Evolutionary conservation across 805 yeast species (phyloP).

Genomic region (Schizosaccharomyces lindneri): DNA sequence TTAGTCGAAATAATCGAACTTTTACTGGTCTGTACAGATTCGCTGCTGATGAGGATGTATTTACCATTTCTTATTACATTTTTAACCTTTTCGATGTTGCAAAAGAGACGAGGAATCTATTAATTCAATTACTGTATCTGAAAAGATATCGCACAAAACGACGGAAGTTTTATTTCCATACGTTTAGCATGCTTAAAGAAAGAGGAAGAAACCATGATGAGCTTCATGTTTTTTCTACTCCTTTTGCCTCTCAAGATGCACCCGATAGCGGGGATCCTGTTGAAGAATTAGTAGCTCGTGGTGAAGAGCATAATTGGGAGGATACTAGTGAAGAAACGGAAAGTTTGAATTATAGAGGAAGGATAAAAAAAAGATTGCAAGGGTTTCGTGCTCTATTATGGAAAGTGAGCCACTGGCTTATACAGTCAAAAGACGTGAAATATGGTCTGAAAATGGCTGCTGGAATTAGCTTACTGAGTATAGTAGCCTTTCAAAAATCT

Average conservation of each 20-base stretch:
- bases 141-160: neutral
- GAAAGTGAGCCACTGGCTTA: neutral
- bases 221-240: neutral
- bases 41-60: neutral
- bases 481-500: neutral
- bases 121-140: neutral
- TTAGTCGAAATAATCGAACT: neutral
- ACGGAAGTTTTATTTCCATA: neutral
- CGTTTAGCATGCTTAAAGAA: neutral
- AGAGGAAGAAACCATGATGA: no score
- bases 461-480: neutral
- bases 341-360: neutral
- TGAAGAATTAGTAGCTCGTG: neutral
- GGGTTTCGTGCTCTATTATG: neutral
- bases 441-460: conserved; percentile 2
- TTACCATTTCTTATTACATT: neutral
- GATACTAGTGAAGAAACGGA: neutral
- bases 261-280: neutral
- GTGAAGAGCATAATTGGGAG: neutral
- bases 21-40: neutral
- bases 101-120: neutral
- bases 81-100: neutral
- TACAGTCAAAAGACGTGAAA: neutral
- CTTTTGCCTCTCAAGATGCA: neutral
- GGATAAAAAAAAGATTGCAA: neutral